These are phyloP conservation scores for Rutidosis leptorrhynchoides DNA, from an alignment of 129 eudicot genomes.

Conservation along the genomic window DNA sequence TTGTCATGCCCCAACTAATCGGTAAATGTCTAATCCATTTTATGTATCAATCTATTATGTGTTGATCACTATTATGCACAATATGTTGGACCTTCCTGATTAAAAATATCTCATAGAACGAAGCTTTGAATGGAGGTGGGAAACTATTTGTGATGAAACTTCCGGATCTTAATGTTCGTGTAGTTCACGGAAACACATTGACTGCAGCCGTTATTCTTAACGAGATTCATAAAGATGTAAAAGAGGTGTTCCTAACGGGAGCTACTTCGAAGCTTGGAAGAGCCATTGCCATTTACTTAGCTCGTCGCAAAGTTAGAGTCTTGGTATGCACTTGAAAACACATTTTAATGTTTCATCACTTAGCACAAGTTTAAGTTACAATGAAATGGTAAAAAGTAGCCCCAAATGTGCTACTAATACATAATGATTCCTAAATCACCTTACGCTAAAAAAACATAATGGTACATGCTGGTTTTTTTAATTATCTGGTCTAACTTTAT, in stretches of 20 bases:
- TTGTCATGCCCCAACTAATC: background rate
- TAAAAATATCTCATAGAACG: slow-evolving; percentile 44
- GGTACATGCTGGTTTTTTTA: background rate
- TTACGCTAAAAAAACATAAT: background rate
- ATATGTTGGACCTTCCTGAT: background rate
- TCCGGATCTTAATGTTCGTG: slow-evolving; percentile 76
- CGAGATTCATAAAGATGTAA: slow-evolving; percentile 53
- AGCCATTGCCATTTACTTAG: slow-evolving; percentile 82
- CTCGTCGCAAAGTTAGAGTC: slow-evolving; percentile 61
- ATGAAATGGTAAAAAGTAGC: background rate
- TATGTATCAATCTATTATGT: background rate
- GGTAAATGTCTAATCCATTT: background rate
- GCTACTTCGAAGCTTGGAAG: slow-evolving; percentile 96
- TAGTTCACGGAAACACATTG: slow-evolving; percentile 86
- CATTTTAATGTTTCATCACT: background rate
- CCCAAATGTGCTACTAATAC: background rate
- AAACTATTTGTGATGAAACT: slow-evolving; percentile 69
- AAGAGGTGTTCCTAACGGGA: slow-evolving; percentile 78
- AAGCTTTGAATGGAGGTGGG: slow-evolving; percentile 90
- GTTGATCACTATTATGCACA: background rate
- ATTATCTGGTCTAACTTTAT: background rate
- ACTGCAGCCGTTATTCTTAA: slow-evolving; percentile 79
- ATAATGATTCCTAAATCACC: background rate
- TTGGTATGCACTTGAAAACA: slow-evolving; percentile 40
- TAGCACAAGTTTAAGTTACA: background rate